Base-by-base conservation (phyloP, 371 early-diverging fungal species). In the Blakeslea trispora region DNA sequence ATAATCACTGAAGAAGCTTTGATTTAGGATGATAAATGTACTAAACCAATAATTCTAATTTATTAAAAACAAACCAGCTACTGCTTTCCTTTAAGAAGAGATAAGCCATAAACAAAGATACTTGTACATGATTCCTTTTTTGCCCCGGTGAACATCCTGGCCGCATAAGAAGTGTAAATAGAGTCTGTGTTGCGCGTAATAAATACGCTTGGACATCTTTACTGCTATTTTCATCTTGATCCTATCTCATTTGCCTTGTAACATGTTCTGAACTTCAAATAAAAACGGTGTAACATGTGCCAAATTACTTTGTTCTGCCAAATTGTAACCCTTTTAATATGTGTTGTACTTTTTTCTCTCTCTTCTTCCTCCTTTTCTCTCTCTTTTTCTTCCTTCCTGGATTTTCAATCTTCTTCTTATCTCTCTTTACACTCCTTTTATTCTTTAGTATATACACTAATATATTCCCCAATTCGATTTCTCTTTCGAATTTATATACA, bases 261-360 rank as follows among this genome's bases (percentile, higher is more conserved):
- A 7, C 28, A 28, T 28, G 28, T 28, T 28, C 28, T 28, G 28
- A 28, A 28, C 28, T 28, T 28, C 28, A 28, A 28, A 28, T 28
- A 7, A 28, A 28, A 28, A 28, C 7, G 28, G 28, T 28, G 44
- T 53, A 60, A 60, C 60, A 60, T 60, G 53, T 60, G 82, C 39
- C 75, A 81, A 57, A 79, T 82, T 69, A 84, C 86, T 9, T 81
- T 85, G 77, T 56, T 85, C 83, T 66, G 72, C 75, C 37, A 37
- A 24, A 75, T 72, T 55, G 81, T 81, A 31, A 80, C 81, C 39
- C 81, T 81, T 64, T 77, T 82, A 19, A 37, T 37, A 37, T 4
- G 11, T 37, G 37, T 9, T 37, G 37, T 10, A 37, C 14, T 37
- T 37, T 37, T 57, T 71, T 13, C 72, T 34, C 35, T 35, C 11